phyloP scores from a whole-genome alignment of 441 rosid genomes.

The Euphorbia celastroides region DNA sequence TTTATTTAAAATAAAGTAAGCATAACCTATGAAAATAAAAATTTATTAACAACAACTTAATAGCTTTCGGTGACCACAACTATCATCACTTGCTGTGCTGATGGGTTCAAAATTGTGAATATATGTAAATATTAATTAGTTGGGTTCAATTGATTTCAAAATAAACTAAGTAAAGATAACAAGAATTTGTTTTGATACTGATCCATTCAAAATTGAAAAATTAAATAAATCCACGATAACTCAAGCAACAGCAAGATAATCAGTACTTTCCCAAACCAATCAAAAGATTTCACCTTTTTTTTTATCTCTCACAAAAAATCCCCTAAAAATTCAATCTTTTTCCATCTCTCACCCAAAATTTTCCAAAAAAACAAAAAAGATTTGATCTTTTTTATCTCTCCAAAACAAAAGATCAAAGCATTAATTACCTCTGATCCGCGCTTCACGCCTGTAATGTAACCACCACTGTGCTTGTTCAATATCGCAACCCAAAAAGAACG shows the following conservation, averaged over 20 bases:
- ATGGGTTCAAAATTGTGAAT: no score
- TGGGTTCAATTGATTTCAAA: no score
- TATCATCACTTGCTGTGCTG: no score
- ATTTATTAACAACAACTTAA: no score
- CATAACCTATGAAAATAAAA: no score
- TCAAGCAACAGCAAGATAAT: not conserved
- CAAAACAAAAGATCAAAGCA: not conserved
- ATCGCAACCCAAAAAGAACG: not conserved
- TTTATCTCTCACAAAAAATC: not conserved
- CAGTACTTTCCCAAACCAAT: not conserved
- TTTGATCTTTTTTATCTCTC: not conserved
- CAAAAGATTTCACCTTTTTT: not conserved
- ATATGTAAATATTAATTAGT: no score
- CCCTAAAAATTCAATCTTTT: not conserved
- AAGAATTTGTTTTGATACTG: no score
- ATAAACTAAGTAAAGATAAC: no score
- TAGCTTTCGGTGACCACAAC: no score
- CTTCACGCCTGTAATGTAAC: conserved; percentile 1
- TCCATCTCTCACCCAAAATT: not conserved
- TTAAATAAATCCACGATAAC: no score
- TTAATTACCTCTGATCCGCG: not conserved
- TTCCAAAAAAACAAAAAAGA: not conserved
- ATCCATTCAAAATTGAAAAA: no score
- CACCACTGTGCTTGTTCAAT: not conserved
- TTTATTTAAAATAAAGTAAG: no score